Base-by-base conservation (phyloP, 306 rosid genomes). In the Ammopiptanthus mongolicus region DNA sequence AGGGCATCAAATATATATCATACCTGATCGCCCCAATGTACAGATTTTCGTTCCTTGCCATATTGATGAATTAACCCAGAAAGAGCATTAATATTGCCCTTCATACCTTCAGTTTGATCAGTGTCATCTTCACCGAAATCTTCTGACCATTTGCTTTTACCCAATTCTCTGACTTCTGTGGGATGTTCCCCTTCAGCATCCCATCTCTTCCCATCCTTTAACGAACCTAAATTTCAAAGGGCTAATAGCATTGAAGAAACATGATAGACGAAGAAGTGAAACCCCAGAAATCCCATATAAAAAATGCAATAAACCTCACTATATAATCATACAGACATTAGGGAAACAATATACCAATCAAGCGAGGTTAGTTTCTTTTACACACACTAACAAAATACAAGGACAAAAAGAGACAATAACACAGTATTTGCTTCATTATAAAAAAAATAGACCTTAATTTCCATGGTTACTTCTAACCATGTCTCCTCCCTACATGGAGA, bases 21-120 rank as follows among this genome's bases (percentile, higher is more conserved):
- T 87, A 95, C 97, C 99, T 86, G 88, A 84, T 95, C 99, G 84
- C 90, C 90, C 99, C 99, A 95, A 85, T 84, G 90, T 58, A 95
- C 97, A 76, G 93, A 86, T 84, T 95, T 95, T 81, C 81, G 88
- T 77, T 85, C 83, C 87, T 86, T 92, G 83, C 82, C 84, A 84
- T 91, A 86, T 73, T 88, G 92, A 78, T 82, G 91, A 88, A 92
- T 82, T 84, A 90, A 78, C 72, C 97, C 97, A 70, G 98, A 88
- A 17, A 90, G 95, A 88, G 98, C 88, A 83, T 84, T 86, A 56
- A 67, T 60, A 59, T 85, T 87, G 73, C 96, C 89, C 85, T 83
- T 90, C 87, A 56, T 51, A 77, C 74, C 78, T 76, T 79, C 91
- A 28, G 65, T 76, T 82, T 84, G 84, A 64, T 82, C 87, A 9